These are phyloP conservation scores for Lagenaria siceraria DNA, from an alignment of 306 rosid genomes.

Conservation along the genomic window DNA sequence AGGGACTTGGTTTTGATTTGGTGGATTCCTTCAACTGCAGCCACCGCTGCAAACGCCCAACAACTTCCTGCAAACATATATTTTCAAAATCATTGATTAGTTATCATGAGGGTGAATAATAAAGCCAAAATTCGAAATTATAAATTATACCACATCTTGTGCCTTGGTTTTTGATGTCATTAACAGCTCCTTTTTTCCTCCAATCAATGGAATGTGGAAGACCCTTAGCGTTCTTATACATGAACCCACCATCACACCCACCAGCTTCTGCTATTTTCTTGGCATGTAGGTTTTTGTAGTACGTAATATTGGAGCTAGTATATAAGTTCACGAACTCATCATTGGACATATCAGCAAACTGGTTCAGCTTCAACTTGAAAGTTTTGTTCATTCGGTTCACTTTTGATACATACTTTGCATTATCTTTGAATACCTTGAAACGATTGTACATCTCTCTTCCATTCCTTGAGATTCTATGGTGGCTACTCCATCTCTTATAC, in stretches of 20 bases:
- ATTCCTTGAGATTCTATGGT: slow-evolving; percentile 20
- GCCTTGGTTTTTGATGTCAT: slow-evolving; percentile 32
- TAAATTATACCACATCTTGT: slow-evolving; percentile 19
- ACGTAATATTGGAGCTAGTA: slow-evolving; percentile 20
- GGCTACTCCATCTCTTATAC: slow-evolving; percentile 35
- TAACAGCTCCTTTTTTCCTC: slow-evolving; percentile 35
- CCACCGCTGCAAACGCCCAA: slow-evolving; percentile 42
- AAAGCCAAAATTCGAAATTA: no score
- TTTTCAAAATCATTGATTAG: no score
- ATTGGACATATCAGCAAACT: slow-evolving; percentile 33
- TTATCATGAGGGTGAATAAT: no score
- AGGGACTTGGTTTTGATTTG: slow-evolving; percentile 19
- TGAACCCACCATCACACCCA: not conserved
- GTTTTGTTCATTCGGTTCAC: slow-evolving; percentile 33
- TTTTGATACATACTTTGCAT: slow-evolving; percentile 21
- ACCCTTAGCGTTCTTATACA: slow-evolving; percentile 1
- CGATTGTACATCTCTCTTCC: slow-evolving; percentile 19
- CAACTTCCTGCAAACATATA: slow-evolving; percentile 29
- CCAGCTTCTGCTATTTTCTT: no score
- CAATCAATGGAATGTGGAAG: slow-evolving; percentile 29
- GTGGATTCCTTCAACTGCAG: slow-evolving; percentile 32
- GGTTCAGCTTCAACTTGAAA: slow-evolving; percentile 33
- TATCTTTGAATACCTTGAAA: slow-evolving; percentile 36
- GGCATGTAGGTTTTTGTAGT: slow-evolving; percentile 7
- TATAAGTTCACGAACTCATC: slow-evolving; percentile 18